Base-by-base conservation (phyloP, 495 filamentous ascomycete species). In the Xylaria bambusicola region DNA sequence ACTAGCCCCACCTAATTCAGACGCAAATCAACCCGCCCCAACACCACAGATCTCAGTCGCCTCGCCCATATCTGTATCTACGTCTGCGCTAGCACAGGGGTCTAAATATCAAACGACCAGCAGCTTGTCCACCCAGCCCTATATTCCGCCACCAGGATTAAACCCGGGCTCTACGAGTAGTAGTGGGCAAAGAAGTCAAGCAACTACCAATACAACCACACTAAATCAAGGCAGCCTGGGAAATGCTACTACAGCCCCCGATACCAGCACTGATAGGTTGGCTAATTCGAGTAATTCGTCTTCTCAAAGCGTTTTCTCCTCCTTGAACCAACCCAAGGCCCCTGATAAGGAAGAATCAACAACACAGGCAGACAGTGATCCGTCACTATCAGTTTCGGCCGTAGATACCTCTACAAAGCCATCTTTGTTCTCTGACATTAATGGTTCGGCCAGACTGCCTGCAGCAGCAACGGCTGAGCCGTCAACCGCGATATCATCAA, bases 331-430 rank as follows among this genome's bases (percentile, higher is more conserved):
- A 21, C 31, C 26, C n/a, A 45, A 55, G n/a, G n/a, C n/a, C n/a
- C n/a, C n/a, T n/a, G n/a, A n/a, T 1, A 24, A 48, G 18, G 54
- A 60, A 27, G 35, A 21, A 5, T 13, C 35, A 44, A 38, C 35
- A n/a, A 4, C 36, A 3, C 10, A 15, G 31, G 10, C 29, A 33
- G n/a, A n/a, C n/a, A 33, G 29, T 33, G 38, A 5, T 50, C 26
- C 6, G 15, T 12, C 33, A 45, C 24, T 5, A 5, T 15, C n/a
- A 3, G 13, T 10, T 13, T 47, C 41, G 4, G 5, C 6, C 3
- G 17, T 53, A 13, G 29, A n/a, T 35, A 15, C 27, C 35, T 40
- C 15, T 44, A 20, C 46, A 44, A 52, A 52, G 27, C 41, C 49
- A 35, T 26, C 40, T 15, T 36, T 47, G 21, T 53, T 31, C 27